phyloP scores from a whole-genome alignment of 1,284 basidiomycete species.

The Sporisorium reilianum region DNA sequence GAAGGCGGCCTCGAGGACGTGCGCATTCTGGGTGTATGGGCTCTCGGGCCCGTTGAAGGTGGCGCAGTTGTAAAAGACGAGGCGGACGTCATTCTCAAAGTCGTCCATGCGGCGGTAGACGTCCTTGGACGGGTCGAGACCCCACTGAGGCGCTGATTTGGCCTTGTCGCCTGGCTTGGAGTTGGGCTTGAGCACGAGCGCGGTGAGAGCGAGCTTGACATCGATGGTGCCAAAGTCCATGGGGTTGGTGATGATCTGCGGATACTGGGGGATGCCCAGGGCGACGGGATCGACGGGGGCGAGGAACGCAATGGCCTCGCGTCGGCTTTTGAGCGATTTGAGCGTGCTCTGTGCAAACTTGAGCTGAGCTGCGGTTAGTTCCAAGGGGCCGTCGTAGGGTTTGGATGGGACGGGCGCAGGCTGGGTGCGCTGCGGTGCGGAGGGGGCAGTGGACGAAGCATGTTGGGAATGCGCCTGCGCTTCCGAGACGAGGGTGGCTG shows the following conservation, averaged over 20 bases:
- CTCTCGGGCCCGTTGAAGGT: constrained; percentile 93
- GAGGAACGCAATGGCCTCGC: constrained; percentile 85
- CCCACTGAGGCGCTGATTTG: constrained; percentile 50
- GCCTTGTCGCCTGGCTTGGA: constrained; percentile 61
- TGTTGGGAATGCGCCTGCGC: constrained; percentile 23
- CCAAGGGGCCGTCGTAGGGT: constrained; percentile 44
- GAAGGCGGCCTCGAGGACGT: constrained; percentile 84
- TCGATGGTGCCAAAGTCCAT: constrained; percentile 98
- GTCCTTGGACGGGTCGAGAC: constrained; percentile 56
- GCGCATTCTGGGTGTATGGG: constrained; percentile 81
- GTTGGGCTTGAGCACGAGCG: constrained; percentile 53
- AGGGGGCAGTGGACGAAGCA: neutral
- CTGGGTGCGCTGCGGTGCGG: constrained; percentile 10
- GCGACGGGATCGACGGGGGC: constrained; percentile 90
- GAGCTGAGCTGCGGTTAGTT: constrained; percentile 75
- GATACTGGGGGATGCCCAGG: constrained; percentile 91
- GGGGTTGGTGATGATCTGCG: constrained; percentile 84
- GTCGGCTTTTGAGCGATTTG: constrained; percentile 85
- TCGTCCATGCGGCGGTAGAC: constrained; percentile 52
- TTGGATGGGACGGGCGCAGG: constrained; percentile 13
- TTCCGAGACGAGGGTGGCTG: constrained; percentile 27
- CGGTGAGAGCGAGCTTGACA: constrained; percentile 74
- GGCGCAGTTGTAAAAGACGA: constrained; percentile 86
- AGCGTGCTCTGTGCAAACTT: constrained; percentile 84
- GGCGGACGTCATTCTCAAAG: constrained; percentile 65